Base-by-base conservation (phyloP, 2,329 filamentous ascomycete genomes). In the Sordariomycetes sp. region DNA sequence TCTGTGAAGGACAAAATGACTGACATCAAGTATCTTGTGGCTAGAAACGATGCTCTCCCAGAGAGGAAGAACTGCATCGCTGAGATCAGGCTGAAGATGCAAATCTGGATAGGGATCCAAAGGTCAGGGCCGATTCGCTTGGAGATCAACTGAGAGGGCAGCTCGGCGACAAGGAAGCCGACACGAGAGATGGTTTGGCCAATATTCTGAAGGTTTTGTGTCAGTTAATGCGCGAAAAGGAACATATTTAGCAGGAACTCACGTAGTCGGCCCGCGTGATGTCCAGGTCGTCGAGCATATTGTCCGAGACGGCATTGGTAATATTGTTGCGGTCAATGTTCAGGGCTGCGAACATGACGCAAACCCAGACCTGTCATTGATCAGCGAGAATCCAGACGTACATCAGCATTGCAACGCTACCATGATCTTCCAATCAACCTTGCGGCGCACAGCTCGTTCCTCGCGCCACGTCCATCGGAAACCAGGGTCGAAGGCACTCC, bases 101-200 rank as follows among this genome's bases (percentile, higher is more conserved):
- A 49, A 35, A 59, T 70, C 18, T 62, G 59, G 5, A 72, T 55
- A 4, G 67, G 68, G n/a, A 67, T 66, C 54, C 72, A 68, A 15
- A 59, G 56, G 26, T 64, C 57, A 1, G 69, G 66, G 2, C 68
- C 69, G 26, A 57, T 47, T 40, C 41, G 41, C 44, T 71, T 72
- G 17, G 56, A 62, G 19, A 72, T 47, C 9, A 72, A 53, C 36
- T 71, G 67, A 30, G 67, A 72, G 1, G 70, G 70, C 5, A 75
- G 50, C 44, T 75, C 70, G 0, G 70, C 68, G 11, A 58, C 58
- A 3, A 72, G 53, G 41, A 71, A 72, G 8, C 52, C 60, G 4
- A 66, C 42, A 33, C 46, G 43, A 24, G 45, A 34, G 21, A 54
- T 50, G 2, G 49, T 54, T 46, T 53, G 49, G 6, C 49, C 51